Percentiles rank a stretch among this genome's conserved stretches.
phyloP scores from a whole-genome alignment of 768 basidiomycete species.

The Saitozyma podzolica region DNA sequence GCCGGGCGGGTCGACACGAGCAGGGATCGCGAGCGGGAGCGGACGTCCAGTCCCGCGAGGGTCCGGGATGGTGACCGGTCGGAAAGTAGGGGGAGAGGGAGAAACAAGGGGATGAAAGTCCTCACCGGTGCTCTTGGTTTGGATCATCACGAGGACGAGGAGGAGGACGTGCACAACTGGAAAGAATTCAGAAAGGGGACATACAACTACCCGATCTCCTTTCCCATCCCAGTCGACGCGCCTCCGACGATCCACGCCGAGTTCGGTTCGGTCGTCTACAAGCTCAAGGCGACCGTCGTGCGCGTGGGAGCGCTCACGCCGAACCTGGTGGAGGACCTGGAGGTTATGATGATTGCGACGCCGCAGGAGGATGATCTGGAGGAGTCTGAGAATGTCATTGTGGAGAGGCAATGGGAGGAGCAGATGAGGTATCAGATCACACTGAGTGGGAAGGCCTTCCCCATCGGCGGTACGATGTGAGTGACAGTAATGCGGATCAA shows the following conservation, averaged over 20 bases:
- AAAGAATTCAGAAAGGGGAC: constrained; percentile 86
- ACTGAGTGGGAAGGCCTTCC: constrained; percentile 71
- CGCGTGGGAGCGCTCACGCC: constrained; percentile 77
- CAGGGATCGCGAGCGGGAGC: constrained; percentile 16
- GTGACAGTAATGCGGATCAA: constrained; percentile 4
- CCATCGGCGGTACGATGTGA: constrained; percentile 72
- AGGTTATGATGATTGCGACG: constrained; percentile 71
- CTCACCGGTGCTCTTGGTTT: constrained; percentile 43
- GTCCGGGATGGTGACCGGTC: background rate
- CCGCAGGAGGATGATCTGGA: constrained; percentile 85
- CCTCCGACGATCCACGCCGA: constrained; percentile 76
- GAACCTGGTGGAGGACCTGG: constrained; percentile 68
- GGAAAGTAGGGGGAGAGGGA: constrained; percentile 45
- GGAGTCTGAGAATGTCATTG: constrained; percentile 71
- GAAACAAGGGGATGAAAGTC: constrained; percentile 52
- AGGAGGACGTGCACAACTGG: constrained; percentile 59
- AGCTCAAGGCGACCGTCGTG: constrained; percentile 75
- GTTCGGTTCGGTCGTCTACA: constrained; percentile 76
- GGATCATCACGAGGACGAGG: constrained; percentile 39
- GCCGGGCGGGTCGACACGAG: constrained; percentile 25
- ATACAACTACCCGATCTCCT: constrained; percentile 92
- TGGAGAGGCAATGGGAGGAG: constrained; percentile 87
- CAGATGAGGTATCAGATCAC: constrained; percentile 73
- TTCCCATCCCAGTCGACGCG: constrained; percentile 73
- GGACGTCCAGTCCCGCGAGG: constrained; percentile 4